These are phyloP conservation scores for Penicillium diatomitis DNA, from an alignment of 495 filamentous ascomycete species.

Conservation along the genomic window DNA sequence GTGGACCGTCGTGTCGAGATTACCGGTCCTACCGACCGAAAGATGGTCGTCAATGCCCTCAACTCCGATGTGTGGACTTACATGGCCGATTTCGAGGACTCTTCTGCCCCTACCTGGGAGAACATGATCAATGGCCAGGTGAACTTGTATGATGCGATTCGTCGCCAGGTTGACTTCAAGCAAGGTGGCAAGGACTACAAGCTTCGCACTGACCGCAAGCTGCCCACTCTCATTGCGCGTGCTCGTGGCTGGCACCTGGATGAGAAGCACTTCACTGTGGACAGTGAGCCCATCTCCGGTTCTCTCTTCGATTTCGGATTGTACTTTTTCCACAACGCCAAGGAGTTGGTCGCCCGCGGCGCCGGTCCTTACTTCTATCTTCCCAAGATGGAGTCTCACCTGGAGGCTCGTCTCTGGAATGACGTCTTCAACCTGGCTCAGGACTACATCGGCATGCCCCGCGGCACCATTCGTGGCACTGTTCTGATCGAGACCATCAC, in stretches of 20 bases:
- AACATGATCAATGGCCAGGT: constrained; percentile 99
- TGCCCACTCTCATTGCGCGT: constrained; percentile 79
- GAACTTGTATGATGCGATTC: constrained; percentile 96
- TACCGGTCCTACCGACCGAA: constrained; percentile 93
- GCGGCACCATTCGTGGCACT: constrained; percentile 90
- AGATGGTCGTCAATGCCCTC: constrained; percentile 98
- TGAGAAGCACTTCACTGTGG: constrained; percentile 96
- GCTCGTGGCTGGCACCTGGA: constrained; percentile 92
- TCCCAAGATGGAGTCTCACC: constrained; percentile 98
- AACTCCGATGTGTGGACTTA: constrained; percentile 99
- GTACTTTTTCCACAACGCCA: constrained; percentile 98
- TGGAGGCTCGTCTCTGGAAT: constrained; percentile 97
- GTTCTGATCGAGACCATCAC: constrained; percentile 98
- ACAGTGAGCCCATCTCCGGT: constrained; percentile 91
- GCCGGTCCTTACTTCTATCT: constrained; percentile 98
- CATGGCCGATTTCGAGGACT: constrained; percentile 99
- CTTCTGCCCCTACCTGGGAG: constrained; percentile 94
- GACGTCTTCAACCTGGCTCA: constrained; percentile 96
- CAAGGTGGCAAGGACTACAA: constrained; percentile 94
- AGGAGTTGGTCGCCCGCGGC: constrained; percentile 75
- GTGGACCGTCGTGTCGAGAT: constrained; percentile 98
- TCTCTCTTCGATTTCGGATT: constrained; percentile 95
- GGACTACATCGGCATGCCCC: constrained; percentile 79
- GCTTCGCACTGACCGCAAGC: constrained; percentile 72
- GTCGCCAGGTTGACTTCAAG: constrained; percentile 93